phyloP scores from a whole-genome alignment of 305 asterid genomes.

The Salvia sclarea region DNA sequence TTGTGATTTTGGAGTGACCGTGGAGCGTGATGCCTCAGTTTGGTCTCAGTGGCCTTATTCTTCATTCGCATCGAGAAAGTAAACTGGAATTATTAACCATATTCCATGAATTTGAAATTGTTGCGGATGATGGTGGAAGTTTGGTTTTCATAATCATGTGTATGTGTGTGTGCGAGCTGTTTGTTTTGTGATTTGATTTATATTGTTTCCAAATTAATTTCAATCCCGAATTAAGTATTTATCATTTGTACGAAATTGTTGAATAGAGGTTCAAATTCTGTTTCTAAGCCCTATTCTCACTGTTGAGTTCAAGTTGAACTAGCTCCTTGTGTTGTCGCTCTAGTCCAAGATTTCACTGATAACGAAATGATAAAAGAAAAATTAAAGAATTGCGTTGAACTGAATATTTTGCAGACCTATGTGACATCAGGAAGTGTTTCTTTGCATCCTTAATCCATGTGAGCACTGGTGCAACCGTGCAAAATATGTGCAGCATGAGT shows the following conservation, averaged over 20 bases:
- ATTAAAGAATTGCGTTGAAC: neutral
- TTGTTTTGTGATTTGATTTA: constrained; percentile 17
- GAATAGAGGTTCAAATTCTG: neutral
- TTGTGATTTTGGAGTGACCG: constrained; percentile 1
- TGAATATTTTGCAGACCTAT: neutral
- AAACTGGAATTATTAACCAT: neutral
- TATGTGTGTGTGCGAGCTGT: neutral
- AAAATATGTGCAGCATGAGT: constrained; percentile 15
- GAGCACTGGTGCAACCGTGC: neutral
- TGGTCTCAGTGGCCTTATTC: neutral
- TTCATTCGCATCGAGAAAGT: constrained; percentile 1
- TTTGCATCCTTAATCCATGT: constrained; percentile 12
- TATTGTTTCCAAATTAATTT: neutral
- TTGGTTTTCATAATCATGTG: neutral
- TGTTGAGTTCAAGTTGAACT: constrained; percentile 16
- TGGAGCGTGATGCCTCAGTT: constrained; percentile 10
- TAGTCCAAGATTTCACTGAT: neutral
- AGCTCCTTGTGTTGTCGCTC: neutral
- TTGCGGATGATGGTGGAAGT: neutral
- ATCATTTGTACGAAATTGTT: neutral
- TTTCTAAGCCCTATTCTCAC: constrained; percentile 7
- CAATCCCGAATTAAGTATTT: neutral
- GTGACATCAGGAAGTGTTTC: neutral
- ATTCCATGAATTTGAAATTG: neutral
- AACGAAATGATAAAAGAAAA: neutral